A percentile compares a stretch with the other conserved stretches of the same genome.
phyloP scores from a whole-genome alignment of 2,329 filamentous ascomycete species.

The Metarhizium anisopliae region DNA sequence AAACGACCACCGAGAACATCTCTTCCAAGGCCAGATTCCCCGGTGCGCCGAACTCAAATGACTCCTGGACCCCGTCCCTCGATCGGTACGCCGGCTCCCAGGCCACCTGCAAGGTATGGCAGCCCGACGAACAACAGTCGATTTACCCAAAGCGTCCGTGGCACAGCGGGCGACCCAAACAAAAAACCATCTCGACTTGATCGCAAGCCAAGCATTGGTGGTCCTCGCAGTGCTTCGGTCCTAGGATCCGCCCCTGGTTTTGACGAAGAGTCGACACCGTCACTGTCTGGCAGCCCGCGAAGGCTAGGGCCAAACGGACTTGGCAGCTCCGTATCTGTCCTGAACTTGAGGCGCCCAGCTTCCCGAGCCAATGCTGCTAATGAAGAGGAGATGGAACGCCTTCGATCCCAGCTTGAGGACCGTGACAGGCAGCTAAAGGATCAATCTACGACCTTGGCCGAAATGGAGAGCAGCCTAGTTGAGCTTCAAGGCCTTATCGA shows the following conservation, averaged over 20 bases:
- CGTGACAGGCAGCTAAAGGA: constrained; percentile 83
- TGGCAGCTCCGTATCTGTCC: constrained; percentile 44
- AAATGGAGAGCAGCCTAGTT: constrained; percentile 84
- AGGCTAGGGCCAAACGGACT: constrained; percentile 46
- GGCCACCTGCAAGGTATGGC: constrained; percentile 23
- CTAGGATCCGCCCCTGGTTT: constrained; percentile 41
- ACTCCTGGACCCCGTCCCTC: constrained; percentile 50
- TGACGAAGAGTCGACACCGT: constrained; percentile 46
- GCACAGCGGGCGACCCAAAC: constrained; percentile 51
- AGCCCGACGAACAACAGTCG: constrained; percentile 38
- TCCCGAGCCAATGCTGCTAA: constrained; percentile 45
- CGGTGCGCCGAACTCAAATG: constrained; percentile 59
- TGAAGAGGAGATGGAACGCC: constrained; percentile 64
- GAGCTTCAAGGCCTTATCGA: constrained; percentile 66
- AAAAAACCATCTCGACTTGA: constrained; percentile 42
- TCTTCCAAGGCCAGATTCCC: constrained; percentile 81
- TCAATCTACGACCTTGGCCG: constrained; percentile 69
- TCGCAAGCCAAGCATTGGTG: constrained; percentile 38
- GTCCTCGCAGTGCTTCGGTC: constrained; percentile 51
- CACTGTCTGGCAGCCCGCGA: constrained; percentile 35
- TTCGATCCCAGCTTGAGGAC: constrained; percentile 70
- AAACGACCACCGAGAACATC: constrained; percentile 63
- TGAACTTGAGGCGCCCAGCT: constrained; percentile 43
- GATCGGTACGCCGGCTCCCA: constrained; percentile 33
- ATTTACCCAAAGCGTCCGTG: constrained; percentile 56